Conservation (phyloP, 192 early-diverging fungal genomes). For the Coemansia sp. region DNA sequence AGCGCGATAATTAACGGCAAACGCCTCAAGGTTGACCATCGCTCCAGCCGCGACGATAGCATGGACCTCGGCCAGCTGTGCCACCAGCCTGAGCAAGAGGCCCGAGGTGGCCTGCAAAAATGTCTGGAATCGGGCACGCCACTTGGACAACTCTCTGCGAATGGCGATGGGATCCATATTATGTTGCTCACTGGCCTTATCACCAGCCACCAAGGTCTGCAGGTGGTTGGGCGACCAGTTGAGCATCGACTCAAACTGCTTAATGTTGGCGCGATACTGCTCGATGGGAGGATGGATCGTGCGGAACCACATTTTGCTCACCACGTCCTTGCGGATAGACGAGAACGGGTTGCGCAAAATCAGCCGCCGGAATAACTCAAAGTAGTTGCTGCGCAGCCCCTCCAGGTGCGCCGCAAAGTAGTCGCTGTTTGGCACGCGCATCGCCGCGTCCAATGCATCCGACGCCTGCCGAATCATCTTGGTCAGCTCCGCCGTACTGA, state of each 20-base stretch:
- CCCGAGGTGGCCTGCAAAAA: conserved; percentile 45
- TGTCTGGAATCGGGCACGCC: conserved; percentile 39
- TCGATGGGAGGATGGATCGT: conserved; percentile 43
- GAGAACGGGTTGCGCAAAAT: conserved; percentile 48
- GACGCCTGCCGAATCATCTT: conserved; percentile 36
- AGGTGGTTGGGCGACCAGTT: conserved; percentile 4
- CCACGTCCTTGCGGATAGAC: conserved; percentile 48
- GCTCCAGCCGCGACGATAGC: conserved; percentile 22
- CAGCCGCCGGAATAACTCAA: conserved; percentile 49
- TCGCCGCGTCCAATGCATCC: conserved; percentile 30
- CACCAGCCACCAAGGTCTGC: neutral
- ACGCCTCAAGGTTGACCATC: conserved; percentile 6
- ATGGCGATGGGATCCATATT: conserved; percentile 3
- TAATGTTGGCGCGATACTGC: conserved; percentile 49
- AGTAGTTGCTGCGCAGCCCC: conserved; percentile 33
- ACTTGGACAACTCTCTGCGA: conserved; percentile 30
- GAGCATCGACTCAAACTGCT: conserved; percentile 29
- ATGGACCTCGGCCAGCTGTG: conserved; percentile 40
- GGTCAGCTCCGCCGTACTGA: conserved; percentile 47
- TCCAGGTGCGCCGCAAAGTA: conserved; percentile 41
- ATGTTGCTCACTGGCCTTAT: neutral
- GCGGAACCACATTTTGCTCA: conserved; percentile 51
- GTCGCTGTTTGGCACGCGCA: conserved; percentile 21
- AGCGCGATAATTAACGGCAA: conserved; percentile 36
- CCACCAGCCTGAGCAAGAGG: conserved; percentile 29